These are phyloP conservation scores for Harringtonia aguacate DNA, from an alignment of 2,329 filamentous ascomycete species.

Conservation along the genomic window DNA sequence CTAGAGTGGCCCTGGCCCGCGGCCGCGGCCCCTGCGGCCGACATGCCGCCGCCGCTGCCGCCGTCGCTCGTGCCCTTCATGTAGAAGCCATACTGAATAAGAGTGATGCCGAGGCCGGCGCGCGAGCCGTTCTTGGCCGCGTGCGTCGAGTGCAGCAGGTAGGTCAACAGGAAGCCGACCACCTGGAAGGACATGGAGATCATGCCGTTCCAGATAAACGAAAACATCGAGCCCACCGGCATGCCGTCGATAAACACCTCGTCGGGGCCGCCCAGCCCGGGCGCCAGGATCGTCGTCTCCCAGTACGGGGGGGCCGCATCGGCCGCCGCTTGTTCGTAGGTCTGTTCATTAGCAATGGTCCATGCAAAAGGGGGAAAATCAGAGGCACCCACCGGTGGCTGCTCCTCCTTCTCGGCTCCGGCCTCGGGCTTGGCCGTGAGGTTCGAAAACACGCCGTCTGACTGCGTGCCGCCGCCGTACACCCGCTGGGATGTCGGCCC, in stretches of 20 bases:
- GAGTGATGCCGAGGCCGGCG: constrained; percentile 84
- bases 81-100: constrained; percentile 94
- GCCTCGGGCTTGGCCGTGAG: constrained; percentile 80
- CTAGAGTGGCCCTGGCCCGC: constrained; percentile 29
- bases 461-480: constrained; percentile 65
- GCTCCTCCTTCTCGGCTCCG: constrained; percentile 71
- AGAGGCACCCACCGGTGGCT: constrained; percentile 66
- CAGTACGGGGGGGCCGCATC: constrained; percentile 96
- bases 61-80: constrained; percentile 56
- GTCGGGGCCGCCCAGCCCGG: constrained; percentile 78
- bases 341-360: constrained; percentile 36
- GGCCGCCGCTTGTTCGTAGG: constrained; percentile 95
- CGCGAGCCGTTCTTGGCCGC: constrained; percentile 96
- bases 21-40: constrained; percentile 23
- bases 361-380: not conserved
- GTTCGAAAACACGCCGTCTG: constrained; percentile 95
- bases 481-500: constrained; percentile 31
- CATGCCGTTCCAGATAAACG: constrained; percentile 86
- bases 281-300: constrained; percentile 96
- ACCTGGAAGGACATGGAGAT: constrained; percentile 97
- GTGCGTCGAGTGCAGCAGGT: constrained; percentile 94
- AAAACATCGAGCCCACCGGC: constrained; percentile 79
- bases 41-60: constrained; percentile 27
- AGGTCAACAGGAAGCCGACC: constrained; percentile 94
- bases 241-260: constrained; percentile 97